Evolutionary conservation across 75 land plant species (phyloP), one percentile per base, ranked within the genome.

Genomic region (Pseudotsuga menziesii): DNA sequence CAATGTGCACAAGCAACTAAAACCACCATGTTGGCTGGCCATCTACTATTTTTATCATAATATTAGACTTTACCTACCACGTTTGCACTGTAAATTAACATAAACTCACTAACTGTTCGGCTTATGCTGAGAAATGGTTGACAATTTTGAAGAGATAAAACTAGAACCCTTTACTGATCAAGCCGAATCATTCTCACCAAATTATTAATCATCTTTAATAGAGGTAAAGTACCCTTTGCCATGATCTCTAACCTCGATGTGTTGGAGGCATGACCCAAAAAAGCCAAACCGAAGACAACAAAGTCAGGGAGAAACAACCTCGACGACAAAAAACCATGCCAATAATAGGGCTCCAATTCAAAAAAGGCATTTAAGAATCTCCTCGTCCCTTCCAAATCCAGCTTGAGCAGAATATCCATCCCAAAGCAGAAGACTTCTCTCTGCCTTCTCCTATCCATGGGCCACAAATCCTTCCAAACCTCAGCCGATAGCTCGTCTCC

Each of bases 281-380:
- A 29, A 29, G 32, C 32, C 32, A 29, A 29, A 0, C 32, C 32
- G 32, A 29, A 29, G 32, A 29, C 32, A 29, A 1, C 1, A 29
- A 29, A 1, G 32, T 29, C 32, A 29, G 32, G 32, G 32, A 29
- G 32, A 29, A 29, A 29, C 32, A 29, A 29, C 32, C 32, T 44
- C 25, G 96, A 93, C 14, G 95, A 92, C 83, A 95, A 81, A 78
- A 95, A 95, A 20, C 98, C 98, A 69, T 95, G 98, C 98, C 98
- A 95, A 73, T 89, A 88, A 54, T 62, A 89, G 59, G 93, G 93
- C 61, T 29, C 32, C 32, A 29, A 29, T 0, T 29, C 94, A 75
- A 93, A 95, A 70, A 95, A 93, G 2, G 96, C 98, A 82, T 88
- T 84, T 76, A 95, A 95, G 58, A 95, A 95, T 67, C 98, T 83